Evolutionary conservation across 805 yeast genomes (phyloP).

Genomic region (Saccharomycopsis sp.): DNA sequence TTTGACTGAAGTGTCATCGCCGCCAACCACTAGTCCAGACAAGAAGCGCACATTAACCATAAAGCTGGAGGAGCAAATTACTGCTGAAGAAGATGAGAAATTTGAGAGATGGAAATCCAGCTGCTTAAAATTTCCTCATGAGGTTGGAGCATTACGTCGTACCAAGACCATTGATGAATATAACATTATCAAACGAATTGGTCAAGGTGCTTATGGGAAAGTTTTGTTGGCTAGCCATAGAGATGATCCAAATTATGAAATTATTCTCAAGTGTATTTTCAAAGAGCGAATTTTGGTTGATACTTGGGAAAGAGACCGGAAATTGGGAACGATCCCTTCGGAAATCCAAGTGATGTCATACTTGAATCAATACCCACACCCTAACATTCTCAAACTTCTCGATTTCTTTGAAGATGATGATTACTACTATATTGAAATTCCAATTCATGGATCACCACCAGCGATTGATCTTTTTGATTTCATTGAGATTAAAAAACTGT

Average conservation of each 20-base stretch:
- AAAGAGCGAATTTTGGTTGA: conserved; percentile 92
- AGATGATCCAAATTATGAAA: conserved; percentile 52
- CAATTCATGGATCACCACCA: conserved; percentile 83
- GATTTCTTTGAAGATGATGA: conserved; percentile 92
- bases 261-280: conserved; percentile 82
- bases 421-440: conserved; percentile 85
- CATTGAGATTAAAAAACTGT: conserved; percentile 76
- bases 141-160: conserved; percentile 63
- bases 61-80: conserved; percentile 36
- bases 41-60: conserved; percentile 20
- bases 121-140: conserved; percentile 34
- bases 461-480: conserved; percentile 90
- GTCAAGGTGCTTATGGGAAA: conserved; percentile 96
- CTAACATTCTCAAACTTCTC: conserved; percentile 74
- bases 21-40: conserved; percentile 8
- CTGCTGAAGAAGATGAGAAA: conserved; percentile 39
- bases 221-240: conserved; percentile 74
- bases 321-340: conserved; percentile 89
- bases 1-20: conserved; percentile 9
- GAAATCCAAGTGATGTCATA: conserved; percentile 90
- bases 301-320: conserved; percentile 93
- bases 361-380: conserved; percentile 72
- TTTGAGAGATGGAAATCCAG: conserved; percentile 31
- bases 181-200: conserved; percentile 66
- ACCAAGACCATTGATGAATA: conserved; percentile 70